Conservation (phyloP, 129 eudicot species). For the Lactuca saligna region DNA sequence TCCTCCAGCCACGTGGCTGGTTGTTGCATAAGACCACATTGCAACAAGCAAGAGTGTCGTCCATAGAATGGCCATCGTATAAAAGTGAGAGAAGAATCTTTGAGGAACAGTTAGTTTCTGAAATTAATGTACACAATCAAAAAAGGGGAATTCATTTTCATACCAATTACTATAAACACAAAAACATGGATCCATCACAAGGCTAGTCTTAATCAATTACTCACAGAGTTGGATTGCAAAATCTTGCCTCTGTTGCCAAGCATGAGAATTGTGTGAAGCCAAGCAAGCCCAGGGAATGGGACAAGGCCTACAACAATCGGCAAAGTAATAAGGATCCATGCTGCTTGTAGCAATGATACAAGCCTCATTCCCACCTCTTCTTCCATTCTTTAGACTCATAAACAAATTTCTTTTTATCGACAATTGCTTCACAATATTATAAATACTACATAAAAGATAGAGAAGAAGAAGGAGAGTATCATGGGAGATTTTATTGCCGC, state of each 20-base stretch:
- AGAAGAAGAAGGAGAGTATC: background rate
- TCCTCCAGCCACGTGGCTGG: background rate
- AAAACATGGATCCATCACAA: background rate
- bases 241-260: constrained; percentile 66
- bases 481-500: background rate
- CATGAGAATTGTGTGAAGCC: constrained; percentile 32
- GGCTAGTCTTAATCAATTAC: constrained; percentile 13
- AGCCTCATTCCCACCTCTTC: constrained; percentile 45
- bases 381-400: constrained; percentile 5
- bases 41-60: constrained; percentile 62
- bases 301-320: constrained; percentile 55
- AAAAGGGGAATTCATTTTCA: background rate
- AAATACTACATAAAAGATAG: background rate
- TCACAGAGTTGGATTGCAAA: constrained; percentile 38
- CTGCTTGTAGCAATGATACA: constrained; percentile 43
- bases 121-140: constrained; percentile 18
- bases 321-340: constrained; percentile 55
- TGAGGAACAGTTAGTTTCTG: constrained; percentile 82
- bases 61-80: constrained; percentile 64
- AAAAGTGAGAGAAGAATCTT: constrained; percentile 76
- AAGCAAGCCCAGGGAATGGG: constrained; percentile 39
- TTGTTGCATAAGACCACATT: constrained; percentile 65
- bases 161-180: constrained; percentile 3
- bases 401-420: no score
- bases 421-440: background rate